Evolutionary conservation across 305 asterid species (phyloP).

Genomic region (Solanum hybrid): DNA sequence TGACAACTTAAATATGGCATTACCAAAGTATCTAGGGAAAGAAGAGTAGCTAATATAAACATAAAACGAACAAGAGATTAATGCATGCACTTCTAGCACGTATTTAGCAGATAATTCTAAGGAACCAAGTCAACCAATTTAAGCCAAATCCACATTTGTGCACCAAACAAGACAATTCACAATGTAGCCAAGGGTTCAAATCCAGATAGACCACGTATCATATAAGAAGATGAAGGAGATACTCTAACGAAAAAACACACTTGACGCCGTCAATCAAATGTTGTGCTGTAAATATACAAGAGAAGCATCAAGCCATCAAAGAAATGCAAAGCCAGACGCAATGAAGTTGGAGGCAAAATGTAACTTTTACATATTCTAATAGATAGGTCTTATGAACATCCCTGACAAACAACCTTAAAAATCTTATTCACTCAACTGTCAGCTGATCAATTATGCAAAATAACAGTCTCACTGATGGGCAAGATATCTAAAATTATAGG

Average conservation of each 20-base stretch:
- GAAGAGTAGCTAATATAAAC: not conserved
- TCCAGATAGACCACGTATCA: not conserved
- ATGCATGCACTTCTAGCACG: not conserved
- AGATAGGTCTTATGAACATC: not conserved
- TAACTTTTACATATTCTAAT: not conserved
- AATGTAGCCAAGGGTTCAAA: not conserved
- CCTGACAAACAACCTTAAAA: not conserved
- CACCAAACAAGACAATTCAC: not conserved
- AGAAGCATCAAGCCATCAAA: not conserved
- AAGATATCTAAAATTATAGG: not conserved
- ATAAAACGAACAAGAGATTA: not conserved
- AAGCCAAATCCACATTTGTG: not conserved
- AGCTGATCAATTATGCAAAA: not conserved
- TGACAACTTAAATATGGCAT: slow-evolving; percentile 5
- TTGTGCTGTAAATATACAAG: not conserved
- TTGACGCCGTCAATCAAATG: not conserved
- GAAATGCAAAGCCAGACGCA: not conserved
- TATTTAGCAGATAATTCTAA: not conserved
- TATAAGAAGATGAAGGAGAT: not conserved
- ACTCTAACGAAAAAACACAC: not conserved
- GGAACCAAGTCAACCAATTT: not conserved
- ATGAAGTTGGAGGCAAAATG: not conserved
- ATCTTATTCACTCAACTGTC: not conserved
- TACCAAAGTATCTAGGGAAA: not conserved
- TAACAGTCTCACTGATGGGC: not conserved